A percentile compares a stretch with the other conserved stretches of the same genome.
Conservation (phyloP, 768 basidiomycete species). For the Trametes cinnabarina region DNA sequence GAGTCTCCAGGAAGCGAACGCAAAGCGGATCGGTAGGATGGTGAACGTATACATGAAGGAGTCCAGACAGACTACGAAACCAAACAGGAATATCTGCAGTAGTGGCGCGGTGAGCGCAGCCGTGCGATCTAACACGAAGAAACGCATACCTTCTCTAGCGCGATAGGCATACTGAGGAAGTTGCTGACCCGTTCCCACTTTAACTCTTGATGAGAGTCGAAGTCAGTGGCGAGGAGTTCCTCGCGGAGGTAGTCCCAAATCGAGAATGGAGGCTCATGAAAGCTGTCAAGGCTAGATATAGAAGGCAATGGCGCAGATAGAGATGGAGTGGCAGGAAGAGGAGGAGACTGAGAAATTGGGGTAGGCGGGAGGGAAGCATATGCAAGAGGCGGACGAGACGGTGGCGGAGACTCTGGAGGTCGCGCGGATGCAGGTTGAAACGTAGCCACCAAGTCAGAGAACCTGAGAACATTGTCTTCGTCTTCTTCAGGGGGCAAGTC, state of each 20-base stretch:
- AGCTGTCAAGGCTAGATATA: slow-evolving; percentile 15
- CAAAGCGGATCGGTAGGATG: slow-evolving; percentile 87
- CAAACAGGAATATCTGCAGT: slow-evolving; percentile 82
- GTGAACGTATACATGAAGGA: slow-evolving; percentile 98
- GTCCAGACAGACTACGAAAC: slow-evolving; percentile 90
- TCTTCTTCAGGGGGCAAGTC: slow-evolving; percentile 19
- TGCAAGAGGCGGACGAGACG: slow-evolving; percentile 39
- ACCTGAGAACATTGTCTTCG: slow-evolving; percentile 1
- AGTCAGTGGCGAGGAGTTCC: slow-evolving; percentile 88
- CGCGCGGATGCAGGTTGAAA: slow-evolving; percentile 12
- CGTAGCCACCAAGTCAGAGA: slow-evolving; percentile 14
- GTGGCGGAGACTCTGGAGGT: not conserved
- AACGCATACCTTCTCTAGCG: slow-evolving; percentile 84
- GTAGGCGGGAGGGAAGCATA: slow-evolving; percentile 77
- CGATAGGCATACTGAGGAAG: slow-evolving; percentile 88
- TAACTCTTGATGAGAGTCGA: slow-evolving; percentile 89
- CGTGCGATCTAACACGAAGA: not conserved
- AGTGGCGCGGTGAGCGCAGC: not conserved
- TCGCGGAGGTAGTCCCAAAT: slow-evolving; percentile 91
- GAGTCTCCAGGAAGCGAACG: slow-evolving; percentile 60
- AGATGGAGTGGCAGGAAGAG: slow-evolving; percentile 17
- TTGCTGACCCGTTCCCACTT: slow-evolving; percentile 97
- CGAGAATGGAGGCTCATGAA: slow-evolving; percentile 59
- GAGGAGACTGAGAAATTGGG: slow-evolving; percentile 54
- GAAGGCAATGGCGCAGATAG: slow-evolving; percentile 24